phyloP scores from a whole-genome alignment of 2,329 filamentous ascomycete genomes.

The Passalora sequoiae region DNA sequence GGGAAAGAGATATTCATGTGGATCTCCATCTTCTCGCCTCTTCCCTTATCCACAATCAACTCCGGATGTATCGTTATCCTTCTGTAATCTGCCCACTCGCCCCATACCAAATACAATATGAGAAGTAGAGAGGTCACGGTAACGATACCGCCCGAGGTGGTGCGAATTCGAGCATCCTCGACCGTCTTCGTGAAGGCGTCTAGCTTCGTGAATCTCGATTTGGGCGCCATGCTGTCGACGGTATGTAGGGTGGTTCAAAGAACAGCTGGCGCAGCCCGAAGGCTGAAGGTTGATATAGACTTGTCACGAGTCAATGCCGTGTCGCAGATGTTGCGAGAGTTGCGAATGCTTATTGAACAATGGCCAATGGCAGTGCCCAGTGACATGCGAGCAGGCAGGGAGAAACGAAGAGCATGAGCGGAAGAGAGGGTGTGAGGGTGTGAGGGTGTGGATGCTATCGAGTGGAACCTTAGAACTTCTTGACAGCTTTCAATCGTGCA shows the following conservation, averaged over 20 bases:
- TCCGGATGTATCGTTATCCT: constrained; percentile 83
- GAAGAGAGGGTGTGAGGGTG: not conserved
- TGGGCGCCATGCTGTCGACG: constrained; percentile 64
- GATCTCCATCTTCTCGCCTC: constrained; percentile 99
- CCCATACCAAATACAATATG: constrained; percentile 82
- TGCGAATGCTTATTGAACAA: too few species aligned
- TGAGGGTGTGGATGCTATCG: not conserved
- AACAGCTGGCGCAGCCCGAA: constrained; percentile 14
- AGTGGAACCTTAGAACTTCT: not conserved
- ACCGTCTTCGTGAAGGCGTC: constrained; percentile 96
- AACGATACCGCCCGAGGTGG: constrained; percentile 89
- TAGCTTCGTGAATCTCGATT: constrained; percentile 91
- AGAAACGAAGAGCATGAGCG: not conserved
- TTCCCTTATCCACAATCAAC: constrained; percentile 90
- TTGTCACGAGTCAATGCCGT: constrained; percentile 4
- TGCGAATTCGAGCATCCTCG: constrained; percentile 93
- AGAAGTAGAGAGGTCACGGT: constrained; percentile 86
- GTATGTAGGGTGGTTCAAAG: constrained; percentile 1
- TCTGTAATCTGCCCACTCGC: constrained; percentile 93
- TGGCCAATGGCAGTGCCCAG: too few species aligned
- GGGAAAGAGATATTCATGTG: constrained; percentile 97
- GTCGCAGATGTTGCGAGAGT: too few species aligned
- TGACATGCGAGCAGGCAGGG: not conserved
- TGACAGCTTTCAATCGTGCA: not conserved
- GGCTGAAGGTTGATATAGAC: constrained; percentile 10